Evolutionary conservation across 2,329 filamentous ascomycete species (phyloP).

Genomic region (Bimuria novae-zelandiae): DNA sequence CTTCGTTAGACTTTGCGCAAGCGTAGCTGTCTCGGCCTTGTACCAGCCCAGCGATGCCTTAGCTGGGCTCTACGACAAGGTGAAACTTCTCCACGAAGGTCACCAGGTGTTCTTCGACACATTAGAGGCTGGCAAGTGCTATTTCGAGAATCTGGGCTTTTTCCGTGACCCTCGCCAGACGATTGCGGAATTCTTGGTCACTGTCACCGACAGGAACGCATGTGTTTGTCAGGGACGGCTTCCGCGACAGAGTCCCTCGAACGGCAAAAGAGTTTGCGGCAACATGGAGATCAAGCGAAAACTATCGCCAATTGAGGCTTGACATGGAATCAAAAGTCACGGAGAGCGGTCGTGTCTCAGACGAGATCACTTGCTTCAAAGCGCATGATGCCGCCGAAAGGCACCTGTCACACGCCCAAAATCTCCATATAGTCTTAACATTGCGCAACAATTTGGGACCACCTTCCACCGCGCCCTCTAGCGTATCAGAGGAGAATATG

Average conservation of each 20-base stretch:
- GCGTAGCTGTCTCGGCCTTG: neutral
- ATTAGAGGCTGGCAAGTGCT: constrained; percentile 62
- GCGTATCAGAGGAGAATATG: too few species aligned
- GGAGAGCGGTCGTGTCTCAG: too few species aligned
- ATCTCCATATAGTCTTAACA: too few species aligned
- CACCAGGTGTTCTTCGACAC: constrained; percentile 72
- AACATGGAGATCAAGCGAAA: neutral
- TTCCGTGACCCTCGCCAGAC: constrained; percentile 58
- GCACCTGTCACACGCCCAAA: too few species aligned
- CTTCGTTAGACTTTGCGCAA: neutral
- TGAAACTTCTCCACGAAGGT: constrained; percentile 56
- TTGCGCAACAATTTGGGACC: too few species aligned
- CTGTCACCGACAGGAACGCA: constrained; percentile 57
- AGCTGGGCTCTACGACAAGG: constrained; percentile 12
- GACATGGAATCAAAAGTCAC: too few species aligned
- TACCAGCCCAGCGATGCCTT: constrained; percentile 9
- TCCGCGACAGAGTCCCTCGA: constrained; percentile 65
- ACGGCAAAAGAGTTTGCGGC: constrained; percentile 63
- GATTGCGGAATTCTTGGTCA: constrained; percentile 73
- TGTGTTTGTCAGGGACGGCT: constrained; percentile 59
- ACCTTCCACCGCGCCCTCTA: too few species aligned
- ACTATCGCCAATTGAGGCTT: too few species aligned
- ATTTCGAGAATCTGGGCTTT: constrained; percentile 72
- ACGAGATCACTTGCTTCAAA: too few species aligned
- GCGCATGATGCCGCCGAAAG: too few species aligned